Evolutionary conservation across 2,329 filamentous ascomycete species (phyloP), one percentile per base, ranked within the genome.

Genomic region (Pseudogymnoascus pannorum): DNA sequence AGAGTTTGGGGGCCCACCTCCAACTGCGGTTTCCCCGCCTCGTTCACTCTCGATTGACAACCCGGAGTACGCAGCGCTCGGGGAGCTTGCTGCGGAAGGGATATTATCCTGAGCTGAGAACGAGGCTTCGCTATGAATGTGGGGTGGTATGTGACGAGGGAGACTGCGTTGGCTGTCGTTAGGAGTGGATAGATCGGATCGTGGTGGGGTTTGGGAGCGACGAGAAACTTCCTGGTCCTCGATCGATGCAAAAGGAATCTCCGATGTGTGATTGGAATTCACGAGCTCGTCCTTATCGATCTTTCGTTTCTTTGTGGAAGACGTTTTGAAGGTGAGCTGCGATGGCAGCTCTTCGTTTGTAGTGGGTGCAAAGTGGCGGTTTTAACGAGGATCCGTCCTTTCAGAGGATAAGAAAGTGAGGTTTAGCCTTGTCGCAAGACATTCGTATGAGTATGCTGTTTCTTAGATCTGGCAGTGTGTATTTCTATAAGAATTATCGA

Each of bases 281-380:
- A 63, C 63, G 61, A 59, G 61, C 63, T 59, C 65, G 65, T 68
- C 66, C 59, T 70, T 67, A 64, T 82, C 84, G 69, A 87, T 81
- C 81, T 84, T 87, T 80, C 84, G 81, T 84, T 87, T 87, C 84
- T 87, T 87, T 81, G 77, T 80, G 78, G 83, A 87, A 84, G 84
- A 87, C 85, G 85, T 87, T 75, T 81, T 87, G 85, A 82, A 79
- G 74, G 80, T 76, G 85, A 87, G 85, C 85, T 86, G 84, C 84
- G 73, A 73, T 44, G 71, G 70, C 69, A 70, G 71, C 70, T 71
- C 70, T 68, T 62, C 18, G 61, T 57, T 61, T 38, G 63, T 24
- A 58, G 54, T 36, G 57, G 57, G 36, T 58, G 57, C 57, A 58
- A 58, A 36, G 57, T 29, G 57, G 33, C 57, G 57, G 48, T 18